Conservation (phyloP, 2,329 filamentous ascomycete genomes). For the Aspergillus candidus region DNA sequence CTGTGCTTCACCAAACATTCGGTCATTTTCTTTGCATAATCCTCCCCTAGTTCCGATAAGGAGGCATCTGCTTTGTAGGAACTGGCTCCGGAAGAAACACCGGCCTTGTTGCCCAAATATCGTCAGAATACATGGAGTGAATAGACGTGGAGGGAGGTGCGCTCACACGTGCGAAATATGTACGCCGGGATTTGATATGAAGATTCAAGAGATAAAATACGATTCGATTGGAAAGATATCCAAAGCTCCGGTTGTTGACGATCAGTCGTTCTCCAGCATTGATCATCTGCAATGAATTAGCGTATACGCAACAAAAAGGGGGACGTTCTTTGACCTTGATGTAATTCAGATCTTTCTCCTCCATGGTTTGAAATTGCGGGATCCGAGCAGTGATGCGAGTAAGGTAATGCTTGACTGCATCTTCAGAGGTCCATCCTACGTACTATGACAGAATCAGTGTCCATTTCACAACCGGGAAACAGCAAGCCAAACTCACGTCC, state of each 20-base stretch:
- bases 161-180: constrained; percentile 74
- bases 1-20: constrained; percentile 77
- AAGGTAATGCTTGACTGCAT: constrained; percentile 87
- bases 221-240: constrained; percentile 92
- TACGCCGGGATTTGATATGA: constrained; percentile 91
- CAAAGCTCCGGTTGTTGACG: constrained; percentile 95
- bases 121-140: background rate
- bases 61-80: constrained; percentile 87
- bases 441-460: constrained; percentile 52
- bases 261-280: constrained; percentile 90
- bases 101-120: constrained; percentile 46
- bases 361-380: constrained; percentile 93
- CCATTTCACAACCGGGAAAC: constrained; percentile 6
- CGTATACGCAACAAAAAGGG: background rate
- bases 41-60: constrained; percentile 69
- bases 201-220: constrained; percentile 97
- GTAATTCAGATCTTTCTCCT: constrained; percentile 88
- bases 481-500: constrained; percentile 57
- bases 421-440: constrained; percentile 81
- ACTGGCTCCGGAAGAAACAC: constrained; percentile 79
- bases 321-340: constrained; percentile 57
- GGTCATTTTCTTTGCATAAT: constrained; percentile 80
- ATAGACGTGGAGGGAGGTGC: background rate
- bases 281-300: constrained; percentile 61
- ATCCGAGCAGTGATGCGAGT: constrained; percentile 86